Evolutionary conservation across 352 stramenopile genomes (phyloP), one percentile per base, ranked within the genome.

Genomic region (Pythium sp.): DNA sequence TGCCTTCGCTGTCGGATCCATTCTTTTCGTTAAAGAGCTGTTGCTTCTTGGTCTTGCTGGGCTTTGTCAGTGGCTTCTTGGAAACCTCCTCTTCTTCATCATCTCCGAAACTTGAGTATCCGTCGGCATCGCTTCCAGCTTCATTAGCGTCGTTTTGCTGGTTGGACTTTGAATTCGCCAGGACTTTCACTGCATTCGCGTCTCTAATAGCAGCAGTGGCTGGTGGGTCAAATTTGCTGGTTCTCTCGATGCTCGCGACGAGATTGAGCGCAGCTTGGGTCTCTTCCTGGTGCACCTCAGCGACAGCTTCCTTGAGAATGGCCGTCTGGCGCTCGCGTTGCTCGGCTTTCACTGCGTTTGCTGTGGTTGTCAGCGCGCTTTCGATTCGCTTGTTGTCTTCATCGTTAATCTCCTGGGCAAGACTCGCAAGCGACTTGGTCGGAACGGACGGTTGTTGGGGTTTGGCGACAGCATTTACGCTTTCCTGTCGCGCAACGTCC

Each of bases 71-170:
- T 34, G 18, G 12, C 30, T 15, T 34, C 55, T 58, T 41, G 9
- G 22, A 22, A 4, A 26, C 14, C 15, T 60, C 8, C 15, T 53
- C 34, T 20, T 53, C 61, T n/a, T 68, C 63, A 1, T 87, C 72
- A 4, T 84, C 77, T 72, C 79, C 77, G 72, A 91, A 90, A 64
- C 80, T 91, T 30, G 80, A 92, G 68, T 91, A 91, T 18, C 76
- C 80, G 53, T 80, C 72, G 3, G 74, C 74, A 14, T 79, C 70
- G 11, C 77, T 67, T 12, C 77, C 61, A 9, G 63, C 38, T 46
- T 71, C 30, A 9, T 54, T 43, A 9, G 18, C 11, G 11, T 58
- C 56, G 20, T 47, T 30, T n/a, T 43, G 38, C 61, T 68, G 60
- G 12, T 24, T 65, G n/a, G 32, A 49, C 34, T 49, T 63, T 28